Conservation (phyloP, 1,284 basidiomycete species). For the Marasmius fiardii region DNA sequence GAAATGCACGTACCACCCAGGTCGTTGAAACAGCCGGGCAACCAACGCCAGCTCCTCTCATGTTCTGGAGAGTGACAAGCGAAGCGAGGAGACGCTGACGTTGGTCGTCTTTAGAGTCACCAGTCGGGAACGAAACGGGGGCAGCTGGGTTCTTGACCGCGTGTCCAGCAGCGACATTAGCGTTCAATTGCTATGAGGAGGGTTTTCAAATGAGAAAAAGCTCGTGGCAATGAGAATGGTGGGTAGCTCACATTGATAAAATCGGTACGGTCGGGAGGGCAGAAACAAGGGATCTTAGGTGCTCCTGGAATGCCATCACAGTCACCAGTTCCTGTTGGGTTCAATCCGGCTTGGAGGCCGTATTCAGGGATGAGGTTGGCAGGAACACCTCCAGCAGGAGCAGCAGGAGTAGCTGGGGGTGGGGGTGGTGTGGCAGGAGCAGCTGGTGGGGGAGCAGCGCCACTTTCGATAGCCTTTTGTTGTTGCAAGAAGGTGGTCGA, state of each 20-base stretch:
- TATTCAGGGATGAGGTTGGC: slow-evolving; percentile 17
- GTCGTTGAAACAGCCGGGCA: slow-evolving; percentile 22
- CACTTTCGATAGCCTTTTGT: slow-evolving; percentile 38
- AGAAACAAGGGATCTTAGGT: slow-evolving; percentile 19
- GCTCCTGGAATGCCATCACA: slow-evolving; percentile 19
- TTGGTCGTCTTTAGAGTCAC: slow-evolving; percentile 33
- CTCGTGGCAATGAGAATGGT: no score
- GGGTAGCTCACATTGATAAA: slow-evolving; percentile 36
- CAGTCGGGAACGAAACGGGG: slow-evolving; percentile 39
- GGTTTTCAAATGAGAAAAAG: no score
- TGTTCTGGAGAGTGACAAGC: slow-evolving; percentile 32
- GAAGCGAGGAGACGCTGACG: slow-evolving; percentile 36
- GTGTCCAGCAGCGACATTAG: slow-evolving; percentile 43
- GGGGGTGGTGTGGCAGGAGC: slow-evolving; percentile 9
- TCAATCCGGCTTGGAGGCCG: slow-evolving; percentile 16
- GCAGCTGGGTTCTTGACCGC: slow-evolving; percentile 44
- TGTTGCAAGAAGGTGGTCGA: slow-evolving; percentile 50
- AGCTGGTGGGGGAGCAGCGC: slow-evolving; percentile 17
- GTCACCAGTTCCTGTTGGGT: slow-evolving; percentile 21
- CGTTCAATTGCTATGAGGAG: slow-evolving; percentile 29
- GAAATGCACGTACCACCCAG: background rate
- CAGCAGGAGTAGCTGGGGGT: slow-evolving; percentile 11
- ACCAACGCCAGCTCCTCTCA: slow-evolving; percentile 32
- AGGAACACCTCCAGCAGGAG: slow-evolving; percentile 13
- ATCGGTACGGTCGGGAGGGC: slow-evolving; percentile 26